Conservation (phyloP, 139 green algal genomes). For the Edaphochlamys debaryana region DNA sequence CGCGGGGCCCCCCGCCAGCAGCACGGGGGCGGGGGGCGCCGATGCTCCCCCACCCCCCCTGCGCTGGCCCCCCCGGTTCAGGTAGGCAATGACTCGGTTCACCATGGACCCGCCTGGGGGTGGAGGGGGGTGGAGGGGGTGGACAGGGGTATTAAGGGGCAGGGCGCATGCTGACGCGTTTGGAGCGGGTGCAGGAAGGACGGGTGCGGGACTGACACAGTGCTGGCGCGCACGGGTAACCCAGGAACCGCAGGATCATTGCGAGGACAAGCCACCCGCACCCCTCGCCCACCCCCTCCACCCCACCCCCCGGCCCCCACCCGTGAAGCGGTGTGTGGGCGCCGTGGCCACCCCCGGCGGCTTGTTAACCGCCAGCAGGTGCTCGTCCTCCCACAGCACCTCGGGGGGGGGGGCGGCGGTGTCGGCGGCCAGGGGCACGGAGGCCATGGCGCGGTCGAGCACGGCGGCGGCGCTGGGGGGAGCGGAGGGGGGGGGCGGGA, state of each 20-base stretch:
- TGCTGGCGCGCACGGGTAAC: too few relatives aligned
- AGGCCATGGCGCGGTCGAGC: constrained; percentile 58
- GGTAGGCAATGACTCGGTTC: constrained; percentile 76
- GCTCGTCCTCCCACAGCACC: constrained; percentile 80
- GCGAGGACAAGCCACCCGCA: too few relatives aligned
- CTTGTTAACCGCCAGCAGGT: constrained; percentile 87
- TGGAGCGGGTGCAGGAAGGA: too few relatives aligned
- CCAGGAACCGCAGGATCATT: too few relatives aligned
- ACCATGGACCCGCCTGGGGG: constrained; percentile 77
- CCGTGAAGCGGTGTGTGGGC: constrained; percentile 72
- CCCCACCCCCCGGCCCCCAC: background rate
- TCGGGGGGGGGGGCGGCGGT: background rate
- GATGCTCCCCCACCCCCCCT: too few relatives aligned
- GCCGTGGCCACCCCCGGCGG: constrained; percentile 73
- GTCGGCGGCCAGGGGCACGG: constrained; percentile 62
- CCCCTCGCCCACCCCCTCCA: background rate
- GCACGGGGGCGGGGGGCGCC: too few relatives aligned
- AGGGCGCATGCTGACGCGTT: too few relatives aligned
- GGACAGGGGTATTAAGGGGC: constrained; percentile 50
- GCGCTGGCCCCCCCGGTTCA: constrained; percentile 38
- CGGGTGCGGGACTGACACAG: too few relatives aligned
- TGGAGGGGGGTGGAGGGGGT: constrained; percentile 52
- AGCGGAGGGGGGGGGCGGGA: background rate
- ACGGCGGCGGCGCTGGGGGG: background rate
- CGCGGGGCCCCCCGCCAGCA: too few relatives aligned